A percentile compares a stretch with the other conserved stretches of the same genome.
These are phyloP conservation scores for Phytopythium aichiense DNA, from an alignment of 352 stramenopile species.

Conservation along the genomic window DNA sequence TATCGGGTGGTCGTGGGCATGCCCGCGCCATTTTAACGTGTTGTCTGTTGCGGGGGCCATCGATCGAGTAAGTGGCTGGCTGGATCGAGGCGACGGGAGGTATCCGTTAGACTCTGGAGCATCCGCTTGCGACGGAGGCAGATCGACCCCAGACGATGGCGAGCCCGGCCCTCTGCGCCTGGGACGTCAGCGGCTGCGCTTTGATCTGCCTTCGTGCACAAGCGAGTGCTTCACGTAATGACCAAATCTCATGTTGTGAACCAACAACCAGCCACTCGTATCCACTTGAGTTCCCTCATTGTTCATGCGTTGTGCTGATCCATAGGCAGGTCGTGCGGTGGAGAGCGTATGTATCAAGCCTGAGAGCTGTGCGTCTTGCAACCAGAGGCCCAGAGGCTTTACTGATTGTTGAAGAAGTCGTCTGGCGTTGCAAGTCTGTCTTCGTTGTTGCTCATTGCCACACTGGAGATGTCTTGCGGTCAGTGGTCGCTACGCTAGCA, in stretches of 20 bases:
- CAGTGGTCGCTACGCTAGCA: too few relatives aligned
- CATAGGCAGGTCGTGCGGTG: background rate
- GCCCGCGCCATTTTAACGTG: background rate
- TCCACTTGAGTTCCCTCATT: background rate
- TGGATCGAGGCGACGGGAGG: background rate
- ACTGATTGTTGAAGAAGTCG: too few relatives aligned
- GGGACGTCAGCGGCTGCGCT: background rate
- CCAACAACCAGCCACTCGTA: background rate
- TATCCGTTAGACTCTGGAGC: background rate
- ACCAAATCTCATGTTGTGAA: background rate
- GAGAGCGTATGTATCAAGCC: too few relatives aligned
- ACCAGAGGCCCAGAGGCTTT: too few relatives aligned
- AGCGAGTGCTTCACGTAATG: background rate
- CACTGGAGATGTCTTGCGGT: too few relatives aligned
- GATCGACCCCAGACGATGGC: conserved; percentile 1
- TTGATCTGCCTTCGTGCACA: background rate
- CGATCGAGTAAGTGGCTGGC: background rate
- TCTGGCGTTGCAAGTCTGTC: too few relatives aligned
- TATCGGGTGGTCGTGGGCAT: background rate
- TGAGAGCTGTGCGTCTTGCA: too few relatives aligned
- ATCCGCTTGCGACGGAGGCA: background rate
- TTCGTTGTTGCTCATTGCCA: too few relatives aligned
- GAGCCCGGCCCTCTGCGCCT: background rate
- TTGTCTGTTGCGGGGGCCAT: background rate
- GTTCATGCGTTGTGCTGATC: background rate